Evolutionary conservation across 1,284 basidiomycete genomes (phyloP), one percentile per base, ranked within the genome.

Genomic region (Fomitopsis schrenkii): DNA sequence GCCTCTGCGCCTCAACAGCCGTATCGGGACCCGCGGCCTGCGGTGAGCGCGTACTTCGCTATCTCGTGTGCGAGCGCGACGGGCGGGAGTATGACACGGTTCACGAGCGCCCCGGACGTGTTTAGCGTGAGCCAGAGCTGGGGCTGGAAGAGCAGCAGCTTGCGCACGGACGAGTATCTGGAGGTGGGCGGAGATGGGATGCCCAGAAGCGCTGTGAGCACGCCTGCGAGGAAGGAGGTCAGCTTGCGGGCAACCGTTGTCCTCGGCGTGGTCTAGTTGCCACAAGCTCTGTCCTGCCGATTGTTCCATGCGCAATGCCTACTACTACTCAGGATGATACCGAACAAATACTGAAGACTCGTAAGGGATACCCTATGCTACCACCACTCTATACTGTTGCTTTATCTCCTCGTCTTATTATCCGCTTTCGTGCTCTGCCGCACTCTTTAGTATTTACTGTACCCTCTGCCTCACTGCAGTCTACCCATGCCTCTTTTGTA

Each of bases 81-180:
- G 6, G 94, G 95, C 7, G 87, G 89, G 3, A 89, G 88, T 26
- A 80, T 95, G 68, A 95, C 93, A 52, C 83, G 88, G 53, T 97
- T 97, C 72, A 84, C 86, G 61, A 94, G 91, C 63, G 86, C 89
- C 0, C 95, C 95, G 1, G 95, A 97, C 72, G 82, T 85, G 54
- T 97, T 98, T 71, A 82, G 87, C 26, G 81, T 95, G 53, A 83
- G 83, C 64, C 87, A 90, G 76, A 90, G 90, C 68, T 91, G 89
- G 90, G 89, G 90, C 1, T 92, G 90, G 89, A 92, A 91, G 76
- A 85, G 84, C 63, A 86, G 86, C 70, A 85, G 85, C 38, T 68
- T 88, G 67, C 74, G 81, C 67, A 83, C 80, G 58, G 87, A 85
- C 67, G 84, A 84, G 69, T 83, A 83, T 62, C 72, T 83, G 44